Base-by-base conservation (phyloP, 75 land plant genomes). In the Cupressus sempervirens region DNA sequence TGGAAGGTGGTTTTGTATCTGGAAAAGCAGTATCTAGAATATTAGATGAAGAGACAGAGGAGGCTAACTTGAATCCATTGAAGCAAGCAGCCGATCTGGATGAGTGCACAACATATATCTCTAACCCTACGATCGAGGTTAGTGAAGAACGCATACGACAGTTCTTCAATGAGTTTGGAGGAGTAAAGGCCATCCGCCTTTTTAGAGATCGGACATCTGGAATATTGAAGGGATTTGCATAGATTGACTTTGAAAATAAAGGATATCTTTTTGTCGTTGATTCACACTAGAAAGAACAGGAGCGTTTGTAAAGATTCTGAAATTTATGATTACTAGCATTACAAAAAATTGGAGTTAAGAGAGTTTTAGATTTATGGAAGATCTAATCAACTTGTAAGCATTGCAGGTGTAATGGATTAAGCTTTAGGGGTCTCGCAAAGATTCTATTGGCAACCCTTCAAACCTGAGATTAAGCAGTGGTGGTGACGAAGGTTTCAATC, bases 211-310 rank as follows among this genome's bases (percentile, higher is more conserved):
- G 90, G 74, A 86, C 85, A 70, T 93, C 94, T 45, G 93, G 93
- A 70, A 90, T 85, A 84, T 93, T 98, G 81, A 91, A 97, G 91
- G 99, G 99, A n/a, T 85, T 98, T 40, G 99, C 99, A 67, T 98
- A 98, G 80, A 90, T 98, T 30, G 99, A 98, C 68, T 98, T 98
- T 86, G 86, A 88, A 26, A 94, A 94, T 86, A 94, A 98, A 68
- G 93, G 90, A 48, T 92, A 94, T 46, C 92, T 98, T 73, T 84
- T 81, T 16, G 92, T n/a, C n/a, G n/a, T n/a, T n/a, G n/a, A n/a
- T n/a, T n/a, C n/a, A n/a, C n/a, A n/a, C n/a, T n/a, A n/a, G n/a
- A n/a, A n/a, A n/a, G n/a, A n/a, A n/a, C n/a, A n/a, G n/a, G n/a
- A n/a, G n/a, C n/a, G n/a, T n/a, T n/a, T n/a, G n/a, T n/a, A n/a